A percentile compares a stretch with the other conserved stretches of the same genome.
These are phyloP conservation scores for Tylopilus orsonianus DNA, from an alignment of 1,284 basidiomycete genomes.

Conservation along the genomic window DNA sequence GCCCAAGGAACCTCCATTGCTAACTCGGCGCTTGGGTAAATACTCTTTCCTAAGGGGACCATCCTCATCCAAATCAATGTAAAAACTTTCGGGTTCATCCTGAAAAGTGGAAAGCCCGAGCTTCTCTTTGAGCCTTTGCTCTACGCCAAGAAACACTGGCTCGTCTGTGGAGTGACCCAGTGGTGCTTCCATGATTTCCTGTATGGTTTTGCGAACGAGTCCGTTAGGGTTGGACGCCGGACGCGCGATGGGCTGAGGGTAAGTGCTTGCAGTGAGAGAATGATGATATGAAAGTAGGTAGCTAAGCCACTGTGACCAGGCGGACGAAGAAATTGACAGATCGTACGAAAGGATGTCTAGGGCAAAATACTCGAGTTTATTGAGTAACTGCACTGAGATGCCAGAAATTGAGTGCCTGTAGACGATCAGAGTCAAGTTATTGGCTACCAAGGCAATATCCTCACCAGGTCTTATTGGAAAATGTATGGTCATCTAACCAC, in stretches of 20 bases:
- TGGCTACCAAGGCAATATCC: slow-evolving; percentile 24
- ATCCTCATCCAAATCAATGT: slow-evolving; percentile 78
- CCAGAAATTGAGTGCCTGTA: slow-evolving; percentile 76
- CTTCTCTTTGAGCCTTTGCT: slow-evolving; percentile 56
- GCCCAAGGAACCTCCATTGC: slow-evolving; percentile 17
- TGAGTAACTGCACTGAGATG: slow-evolving; percentile 65
- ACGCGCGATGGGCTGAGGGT: slow-evolving; percentile 75
- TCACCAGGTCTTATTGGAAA: slow-evolving; percentile 90
- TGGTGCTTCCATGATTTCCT: slow-evolving; percentile 59
- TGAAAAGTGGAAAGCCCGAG: slow-evolving; percentile 42
- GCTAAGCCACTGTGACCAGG: slow-evolving; percentile 70
- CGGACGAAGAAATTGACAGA: slow-evolving; percentile 57
- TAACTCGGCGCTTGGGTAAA: slow-evolving; percentile 61
- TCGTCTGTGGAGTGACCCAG: slow-evolving; percentile 41
- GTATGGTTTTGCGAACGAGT: slow-evolving; percentile 66
- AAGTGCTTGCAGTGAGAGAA: slow-evolving; percentile 54
- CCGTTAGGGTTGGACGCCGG: slow-evolving; percentile 68
- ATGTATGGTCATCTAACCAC: slow-evolving; percentile 91
- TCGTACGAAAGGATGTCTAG: slow-evolving; percentile 69
- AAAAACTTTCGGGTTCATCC: slow-evolving; percentile 46
- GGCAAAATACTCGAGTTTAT: slow-evolving; percentile 67
- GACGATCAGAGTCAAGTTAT: slow-evolving; percentile 4
- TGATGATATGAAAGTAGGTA: slow-evolving; percentile 64
- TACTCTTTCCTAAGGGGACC: slow-evolving; percentile 79
- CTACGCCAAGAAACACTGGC: slow-evolving; percentile 69